A percentile compares a stretch with the other conserved stretches of the same genome.
phyloP scores from a whole-genome alignment of 257 asterid species.

The Ligustrum vulgare region DNA sequence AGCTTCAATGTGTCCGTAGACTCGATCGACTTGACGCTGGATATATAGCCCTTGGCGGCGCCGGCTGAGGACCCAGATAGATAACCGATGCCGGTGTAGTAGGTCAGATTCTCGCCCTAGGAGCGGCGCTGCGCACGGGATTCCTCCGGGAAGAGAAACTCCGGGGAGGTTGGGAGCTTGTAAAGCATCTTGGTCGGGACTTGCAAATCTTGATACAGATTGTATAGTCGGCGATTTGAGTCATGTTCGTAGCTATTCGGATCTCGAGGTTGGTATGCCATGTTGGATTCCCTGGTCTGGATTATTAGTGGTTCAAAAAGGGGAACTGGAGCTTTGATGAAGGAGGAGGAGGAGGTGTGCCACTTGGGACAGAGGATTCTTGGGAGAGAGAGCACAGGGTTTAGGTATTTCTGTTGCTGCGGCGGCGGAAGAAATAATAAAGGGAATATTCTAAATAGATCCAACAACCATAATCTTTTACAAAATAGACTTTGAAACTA shows the following conservation, averaged over 20 bases:
- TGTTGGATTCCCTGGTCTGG: constrained; percentile 2
- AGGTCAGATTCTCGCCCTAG: constrained; percentile 87
- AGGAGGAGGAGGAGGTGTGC: neutral
- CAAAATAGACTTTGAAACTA: no score
- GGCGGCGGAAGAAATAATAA: neutral
- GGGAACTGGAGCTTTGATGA: neutral
- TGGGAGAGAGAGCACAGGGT: neutral
- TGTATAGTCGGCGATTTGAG: constrained; percentile 70
- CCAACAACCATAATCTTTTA: no score
- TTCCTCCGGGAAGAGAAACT: constrained; percentile 80
- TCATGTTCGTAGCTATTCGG: constrained; percentile 39
- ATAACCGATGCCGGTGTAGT: constrained; percentile 81
- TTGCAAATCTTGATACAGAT: constrained; percentile 78
- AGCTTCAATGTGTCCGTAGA: constrained; percentile 71
- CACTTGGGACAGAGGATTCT: constrained; percentile 5
- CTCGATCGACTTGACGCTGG: constrained; percentile 70
- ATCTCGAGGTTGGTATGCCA: constrained; percentile 70
- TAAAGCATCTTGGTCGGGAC: constrained; percentile 56
- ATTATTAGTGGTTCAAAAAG: neutral
- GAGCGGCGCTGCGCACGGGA: constrained; percentile 78
- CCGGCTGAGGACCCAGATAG: constrained; percentile 68
- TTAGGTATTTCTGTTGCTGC: neutral
- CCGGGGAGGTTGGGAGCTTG: constrained; percentile 81
- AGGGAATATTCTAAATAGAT: no score
- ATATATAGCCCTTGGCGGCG: constrained; percentile 61